Conservation (phyloP, 306 rosid species). For the Myrica gale region DNA sequence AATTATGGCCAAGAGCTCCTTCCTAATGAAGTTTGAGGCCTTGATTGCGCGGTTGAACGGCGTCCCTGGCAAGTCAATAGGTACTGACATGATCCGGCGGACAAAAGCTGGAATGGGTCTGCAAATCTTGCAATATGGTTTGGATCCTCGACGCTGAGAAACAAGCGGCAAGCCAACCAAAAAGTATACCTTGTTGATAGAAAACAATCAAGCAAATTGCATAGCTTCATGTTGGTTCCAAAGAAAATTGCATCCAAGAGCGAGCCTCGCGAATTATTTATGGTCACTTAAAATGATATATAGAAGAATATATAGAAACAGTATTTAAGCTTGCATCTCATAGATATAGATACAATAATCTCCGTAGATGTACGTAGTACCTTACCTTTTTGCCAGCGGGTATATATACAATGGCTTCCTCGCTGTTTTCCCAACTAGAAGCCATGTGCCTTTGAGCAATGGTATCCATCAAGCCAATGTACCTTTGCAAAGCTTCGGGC, state of each 20-base stretch:
- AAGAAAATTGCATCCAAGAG: too few species aligned
- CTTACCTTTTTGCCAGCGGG: constrained; percentile 57
- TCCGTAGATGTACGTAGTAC: not conserved
- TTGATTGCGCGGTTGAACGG: constrained; percentile 61
- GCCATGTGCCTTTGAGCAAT: constrained; percentile 57
- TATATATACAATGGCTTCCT: constrained; percentile 47
- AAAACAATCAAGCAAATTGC: too few species aligned
- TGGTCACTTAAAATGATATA: too few species aligned
- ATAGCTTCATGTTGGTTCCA: not conserved
- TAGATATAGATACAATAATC: not conserved
- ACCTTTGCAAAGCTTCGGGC: constrained; percentile 76
- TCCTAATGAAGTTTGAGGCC: constrained; percentile 53
- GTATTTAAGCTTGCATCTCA: not conserved
- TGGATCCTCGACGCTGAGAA: constrained; percentile 63
- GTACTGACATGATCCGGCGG: constrained; percentile 63
- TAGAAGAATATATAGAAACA: too few species aligned
- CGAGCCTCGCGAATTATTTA: too few species aligned
- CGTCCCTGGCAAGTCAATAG: constrained; percentile 77
- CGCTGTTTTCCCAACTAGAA: constrained; percentile 55
- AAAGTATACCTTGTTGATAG: constrained; percentile 56
- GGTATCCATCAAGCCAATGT: constrained; percentile 67
- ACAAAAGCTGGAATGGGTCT: constrained; percentile 49
- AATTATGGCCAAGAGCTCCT: constrained; percentile 51
- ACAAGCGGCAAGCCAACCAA: constrained; percentile 65
- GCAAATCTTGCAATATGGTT: constrained; percentile 40